phyloP scores from a whole-genome alignment of 2,329 filamentous ascomycete species.

The Colletotrichum sidae region DNA sequence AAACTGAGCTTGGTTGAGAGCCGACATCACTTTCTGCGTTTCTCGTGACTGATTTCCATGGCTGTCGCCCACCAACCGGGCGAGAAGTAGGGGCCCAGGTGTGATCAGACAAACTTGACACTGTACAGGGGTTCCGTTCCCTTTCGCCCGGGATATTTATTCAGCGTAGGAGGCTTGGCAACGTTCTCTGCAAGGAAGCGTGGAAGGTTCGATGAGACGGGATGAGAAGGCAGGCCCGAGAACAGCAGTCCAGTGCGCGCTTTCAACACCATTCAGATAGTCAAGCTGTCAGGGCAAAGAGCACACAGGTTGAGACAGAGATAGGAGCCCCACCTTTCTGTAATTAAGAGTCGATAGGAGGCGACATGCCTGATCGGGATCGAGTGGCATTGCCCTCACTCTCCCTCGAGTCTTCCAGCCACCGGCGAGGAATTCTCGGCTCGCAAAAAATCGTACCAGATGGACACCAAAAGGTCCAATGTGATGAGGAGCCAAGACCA shows the following conservation, averaged over 20 bases:
- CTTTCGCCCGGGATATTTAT: too few relatives aligned
- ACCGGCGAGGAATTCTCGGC: conserved; percentile 23
- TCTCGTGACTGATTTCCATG: too few relatives aligned
- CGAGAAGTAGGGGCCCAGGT: too few relatives aligned
- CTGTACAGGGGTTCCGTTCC: too few relatives aligned
- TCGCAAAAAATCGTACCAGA: conserved; percentile 31
- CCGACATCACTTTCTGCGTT: too few relatives aligned
- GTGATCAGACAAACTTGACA: too few relatives aligned
- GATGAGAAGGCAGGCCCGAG: conserved; percentile 10
- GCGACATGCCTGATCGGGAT: conserved; percentile 14
- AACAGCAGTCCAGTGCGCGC: neutral
- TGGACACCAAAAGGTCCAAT: conserved; percentile 17
- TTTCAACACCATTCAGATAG: conserved; percentile 24
- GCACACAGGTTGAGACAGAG: conserved; percentile 19
- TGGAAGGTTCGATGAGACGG: conserved; percentile 20
- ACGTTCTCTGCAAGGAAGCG: conserved; percentile 1
- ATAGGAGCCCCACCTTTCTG: conserved; percentile 11
- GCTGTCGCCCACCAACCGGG: too few relatives aligned
- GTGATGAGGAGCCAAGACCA: conserved; percentile 23
- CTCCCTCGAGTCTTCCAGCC: neutral
- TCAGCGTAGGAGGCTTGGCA: neutral
- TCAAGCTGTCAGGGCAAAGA: neutral
- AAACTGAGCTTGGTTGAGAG: too few relatives aligned
- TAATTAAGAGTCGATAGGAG: conserved; percentile 7
- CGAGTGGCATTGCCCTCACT: conserved; percentile 13